Conservation (phyloP, 495 filamentous ascomycete genomes). For the Aspergillus leporis region DNA sequence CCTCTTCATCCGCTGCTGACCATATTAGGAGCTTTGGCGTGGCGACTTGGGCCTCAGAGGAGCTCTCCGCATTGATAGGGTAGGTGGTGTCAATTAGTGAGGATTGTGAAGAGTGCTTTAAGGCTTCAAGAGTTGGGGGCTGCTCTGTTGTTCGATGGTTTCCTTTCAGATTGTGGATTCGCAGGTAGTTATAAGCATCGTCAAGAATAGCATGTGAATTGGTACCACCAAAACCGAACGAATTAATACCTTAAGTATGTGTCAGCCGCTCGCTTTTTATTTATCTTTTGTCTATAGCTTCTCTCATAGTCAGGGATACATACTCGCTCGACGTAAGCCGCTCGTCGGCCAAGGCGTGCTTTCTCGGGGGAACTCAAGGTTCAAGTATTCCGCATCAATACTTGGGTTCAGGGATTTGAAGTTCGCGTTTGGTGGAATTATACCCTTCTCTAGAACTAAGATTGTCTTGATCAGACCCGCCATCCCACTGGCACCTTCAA, state of each 20-base stretch:
- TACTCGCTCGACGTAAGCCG: constrained; percentile 13
- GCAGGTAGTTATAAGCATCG: background rate
- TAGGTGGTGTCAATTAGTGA: constrained; percentile 23
- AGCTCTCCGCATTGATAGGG: background rate
- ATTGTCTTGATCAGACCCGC: constrained; percentile 61
- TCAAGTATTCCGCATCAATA: background rate
- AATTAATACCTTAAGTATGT: too few relatives aligned
- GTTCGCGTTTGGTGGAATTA: constrained; percentile 33
- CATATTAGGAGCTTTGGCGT: constrained; percentile 3
- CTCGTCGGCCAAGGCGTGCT: constrained; percentile 15
- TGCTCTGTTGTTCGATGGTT: background rate
- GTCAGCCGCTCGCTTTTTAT: too few relatives aligned
- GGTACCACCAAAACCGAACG: background rate
- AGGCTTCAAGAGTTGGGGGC: constrained; percentile 27
- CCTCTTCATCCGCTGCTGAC: background rate
- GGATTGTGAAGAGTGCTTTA: constrained; percentile 32
- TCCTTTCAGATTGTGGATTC: background rate
- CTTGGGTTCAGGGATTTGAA: background rate
- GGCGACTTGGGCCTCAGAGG: background rate
- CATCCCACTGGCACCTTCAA: constrained; percentile 54
- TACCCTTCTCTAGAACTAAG: constrained; percentile 48
- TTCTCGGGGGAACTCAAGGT: constrained; percentile 2
- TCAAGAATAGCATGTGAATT: background rate
- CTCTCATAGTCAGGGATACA: constrained; percentile 5
- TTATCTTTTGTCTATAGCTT: too few relatives aligned